Evolutionary conservation across 2,329 filamentous ascomycete genomes (phyloP).

Genomic region (Diplodia scrobiculata): DNA sequence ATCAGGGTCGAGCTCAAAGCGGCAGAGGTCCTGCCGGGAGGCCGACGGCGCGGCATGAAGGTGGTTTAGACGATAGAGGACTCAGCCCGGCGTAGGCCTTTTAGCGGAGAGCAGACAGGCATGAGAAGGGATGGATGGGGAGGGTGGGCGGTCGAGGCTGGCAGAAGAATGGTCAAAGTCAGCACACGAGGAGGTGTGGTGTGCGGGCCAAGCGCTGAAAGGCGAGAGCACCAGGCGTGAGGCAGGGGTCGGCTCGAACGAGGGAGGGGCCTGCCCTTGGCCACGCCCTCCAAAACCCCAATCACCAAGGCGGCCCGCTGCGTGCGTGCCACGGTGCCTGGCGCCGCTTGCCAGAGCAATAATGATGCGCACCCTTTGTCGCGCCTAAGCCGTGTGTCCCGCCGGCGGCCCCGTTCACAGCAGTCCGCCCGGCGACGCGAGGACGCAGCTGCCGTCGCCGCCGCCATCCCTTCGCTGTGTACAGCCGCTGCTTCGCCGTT

Average conservation of each 20-base stretch:
- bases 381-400: neutral
- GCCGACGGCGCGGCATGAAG: slow-evolving; percentile 46
- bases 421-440: neutral
- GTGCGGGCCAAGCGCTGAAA: slow-evolving; percentile 24
- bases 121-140: slow-evolving; percentile 28
- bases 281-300: neutral
- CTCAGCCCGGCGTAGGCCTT: slow-evolving; percentile 28
- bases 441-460: neutral
- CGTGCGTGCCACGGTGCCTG: slow-evolving; percentile 22
- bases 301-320: slow-evolving; percentile 17
- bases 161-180: slow-evolving; percentile 25
- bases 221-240: slow-evolving; percentile 23
- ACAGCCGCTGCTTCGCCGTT: neutral
- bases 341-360: slow-evolving; percentile 8
- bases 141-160: slow-evolving; percentile 16
- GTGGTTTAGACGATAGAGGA: slow-evolving; percentile 24
- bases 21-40: slow-evolving; percentile 45
- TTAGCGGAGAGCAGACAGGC: slow-evolving; percentile 26
- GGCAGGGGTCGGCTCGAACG: slow-evolving; percentile 9
- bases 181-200: slow-evolving; percentile 23
- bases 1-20: slow-evolving; percentile 38
- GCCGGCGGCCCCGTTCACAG: neutral
- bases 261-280: slow-evolving; percentile 6
- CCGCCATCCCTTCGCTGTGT: slow-evolving; percentile 1
- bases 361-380: neutral